These are phyloP conservation scores for Myxozyma nipponensis DNA, from an alignment of 805 yeast genomes.

Conservation along the genomic window DNA sequence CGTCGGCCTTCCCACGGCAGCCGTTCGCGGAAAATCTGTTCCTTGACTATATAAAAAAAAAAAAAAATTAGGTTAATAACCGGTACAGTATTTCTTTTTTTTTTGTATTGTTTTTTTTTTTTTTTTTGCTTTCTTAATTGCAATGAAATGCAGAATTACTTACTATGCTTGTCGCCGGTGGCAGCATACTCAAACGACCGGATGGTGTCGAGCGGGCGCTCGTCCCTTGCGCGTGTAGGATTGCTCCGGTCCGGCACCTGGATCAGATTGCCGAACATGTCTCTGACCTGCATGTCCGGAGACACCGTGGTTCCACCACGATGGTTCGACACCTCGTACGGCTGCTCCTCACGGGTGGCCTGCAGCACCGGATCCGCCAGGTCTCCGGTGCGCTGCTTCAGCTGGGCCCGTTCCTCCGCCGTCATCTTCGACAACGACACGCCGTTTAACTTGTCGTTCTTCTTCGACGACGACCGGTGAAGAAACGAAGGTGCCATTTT, in stretches of 20 bases:
- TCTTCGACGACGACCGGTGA: conserved; percentile 16
- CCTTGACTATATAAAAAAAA: conserved; percentile 6
- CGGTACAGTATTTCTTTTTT: too few species aligned
- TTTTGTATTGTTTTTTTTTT: too few species aligned
- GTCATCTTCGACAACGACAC: conserved; percentile 5
- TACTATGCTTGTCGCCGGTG: conserved; percentile 63
- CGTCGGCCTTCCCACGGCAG: conserved; percentile 33
- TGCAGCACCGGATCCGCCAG: conserved; percentile 73
- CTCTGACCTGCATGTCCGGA: conserved; percentile 58
- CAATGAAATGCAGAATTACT: background rate
- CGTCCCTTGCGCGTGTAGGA: conserved; percentile 90
- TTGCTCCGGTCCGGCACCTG: conserved; percentile 79
- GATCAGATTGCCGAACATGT: conserved; percentile 83
- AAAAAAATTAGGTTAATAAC: too few species aligned
- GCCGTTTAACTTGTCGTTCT: background rate
- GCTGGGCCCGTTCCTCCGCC: conserved; percentile 20
- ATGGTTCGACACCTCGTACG: conserved; percentile 66
- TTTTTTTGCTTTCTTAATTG: background rate
- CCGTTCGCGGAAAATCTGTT: conserved; percentile 41
- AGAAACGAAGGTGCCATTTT: conserved; percentile 16
- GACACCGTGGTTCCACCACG: conserved; percentile 43
- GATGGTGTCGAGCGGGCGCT: conserved; percentile 95
- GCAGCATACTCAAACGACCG: conserved; percentile 90
- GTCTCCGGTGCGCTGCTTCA: conserved; percentile 23
- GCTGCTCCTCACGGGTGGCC: conserved; percentile 95